Evolutionary conservation across 1,284 basidiomycete species (phyloP).

Genomic region (Apiotrichum porosum): DNA sequence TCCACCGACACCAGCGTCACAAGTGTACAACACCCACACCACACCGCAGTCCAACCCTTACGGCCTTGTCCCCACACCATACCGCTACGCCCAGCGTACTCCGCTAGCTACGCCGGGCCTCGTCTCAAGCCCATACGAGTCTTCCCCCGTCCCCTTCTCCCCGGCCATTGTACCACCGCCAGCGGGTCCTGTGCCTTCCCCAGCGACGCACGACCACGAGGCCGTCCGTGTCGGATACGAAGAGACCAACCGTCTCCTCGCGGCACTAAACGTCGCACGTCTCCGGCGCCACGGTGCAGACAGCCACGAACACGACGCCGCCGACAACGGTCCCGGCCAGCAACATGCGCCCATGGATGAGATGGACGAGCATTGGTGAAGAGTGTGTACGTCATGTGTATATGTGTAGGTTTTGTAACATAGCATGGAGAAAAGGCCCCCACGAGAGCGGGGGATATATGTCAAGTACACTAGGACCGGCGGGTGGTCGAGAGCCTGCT

Average conservation of each 20-base stretch:
- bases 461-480: too few relatives aligned
- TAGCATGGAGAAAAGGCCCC: too few relatives aligned
- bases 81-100: constrained; percentile 5
- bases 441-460: too few relatives aligned
- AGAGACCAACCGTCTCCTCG: constrained; percentile 41
- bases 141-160: constrained; percentile 5
- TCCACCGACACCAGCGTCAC: background rate
- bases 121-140: constrained; percentile 7
- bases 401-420: too few relatives aligned
- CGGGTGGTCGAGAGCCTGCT: too few relatives aligned
- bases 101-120: constrained; percentile 10
- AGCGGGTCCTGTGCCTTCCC: background rate
- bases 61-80: constrained; percentile 1
- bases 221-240: constrained; percentile 35
- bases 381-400: too few relatives aligned
- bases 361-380: too few relatives aligned
- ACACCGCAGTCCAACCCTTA: background rate
- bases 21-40: background rate
- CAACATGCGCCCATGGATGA: too few relatives aligned
- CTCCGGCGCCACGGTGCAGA: constrained; percentile 5
- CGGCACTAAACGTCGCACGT: constrained; percentile 37
- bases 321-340: too few relatives aligned
- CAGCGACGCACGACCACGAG: constrained; percentile 4
- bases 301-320: background rate
- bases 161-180: background rate